Percentiles rank a stretch among this genome's conserved stretches.
Conservation (phyloP, 2,329 filamentous ascomycete genomes). For the Fusarium pilosicola region DNA sequence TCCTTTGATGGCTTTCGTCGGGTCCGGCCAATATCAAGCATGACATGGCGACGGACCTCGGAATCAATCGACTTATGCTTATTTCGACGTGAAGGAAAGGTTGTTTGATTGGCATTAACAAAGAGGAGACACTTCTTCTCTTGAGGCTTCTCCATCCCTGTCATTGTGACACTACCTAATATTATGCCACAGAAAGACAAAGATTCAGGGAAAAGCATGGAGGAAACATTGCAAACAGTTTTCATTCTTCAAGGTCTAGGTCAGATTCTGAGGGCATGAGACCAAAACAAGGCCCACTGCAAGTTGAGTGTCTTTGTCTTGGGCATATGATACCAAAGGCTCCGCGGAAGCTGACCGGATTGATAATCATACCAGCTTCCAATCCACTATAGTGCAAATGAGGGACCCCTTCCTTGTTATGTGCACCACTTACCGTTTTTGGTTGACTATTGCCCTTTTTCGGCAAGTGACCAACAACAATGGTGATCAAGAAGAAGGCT, state of each 20-base stretch:
- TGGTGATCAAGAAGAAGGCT: neutral
- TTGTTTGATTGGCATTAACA: neutral
- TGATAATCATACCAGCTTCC: slow-evolving; percentile 4
- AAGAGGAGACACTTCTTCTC: slow-evolving; percentile 1
- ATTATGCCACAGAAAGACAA: neutral
- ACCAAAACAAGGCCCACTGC: neutral
- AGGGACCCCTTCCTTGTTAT: neutral
- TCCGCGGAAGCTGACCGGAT: slow-evolving; percentile 7
- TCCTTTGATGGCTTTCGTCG: neutral
- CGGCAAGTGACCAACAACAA: neutral
- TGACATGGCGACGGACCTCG: slow-evolving; percentile 4
- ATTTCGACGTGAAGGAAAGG: neutral
- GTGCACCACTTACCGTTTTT: neutral
- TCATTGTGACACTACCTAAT: neutral
- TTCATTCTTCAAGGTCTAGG: neutral
- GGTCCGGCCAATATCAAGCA: slow-evolving; percentile 6
- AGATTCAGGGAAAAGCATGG: neutral
- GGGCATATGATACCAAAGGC: neutral
- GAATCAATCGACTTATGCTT: neutral
- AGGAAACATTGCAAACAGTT: neutral
- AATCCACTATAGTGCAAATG: neutral
- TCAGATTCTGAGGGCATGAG: neutral
- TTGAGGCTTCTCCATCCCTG: neutral
- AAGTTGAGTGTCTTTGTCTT: neutral
- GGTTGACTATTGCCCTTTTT: neutral